Conservation (phyloP, 129 eudicot species). For the Tanacetum coccineum region DNA sequence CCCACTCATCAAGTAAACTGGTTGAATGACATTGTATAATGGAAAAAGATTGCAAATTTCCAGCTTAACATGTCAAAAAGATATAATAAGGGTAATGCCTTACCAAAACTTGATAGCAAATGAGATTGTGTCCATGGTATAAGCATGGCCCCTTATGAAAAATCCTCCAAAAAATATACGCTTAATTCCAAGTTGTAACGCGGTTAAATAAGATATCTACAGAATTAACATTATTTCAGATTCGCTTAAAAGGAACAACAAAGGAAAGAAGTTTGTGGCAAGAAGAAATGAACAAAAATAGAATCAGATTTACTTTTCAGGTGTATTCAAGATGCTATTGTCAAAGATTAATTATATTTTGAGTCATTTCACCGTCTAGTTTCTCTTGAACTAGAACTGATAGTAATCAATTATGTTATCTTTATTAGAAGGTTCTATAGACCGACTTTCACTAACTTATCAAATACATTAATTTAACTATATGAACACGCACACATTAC, state of each 20-base stretch:
- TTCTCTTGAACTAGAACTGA: background rate
- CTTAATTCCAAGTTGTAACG: slow-evolving; percentile 90
- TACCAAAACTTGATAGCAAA: slow-evolving; percentile 97
- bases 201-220: slow-evolving; percentile 91
- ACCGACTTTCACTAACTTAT: background rate
- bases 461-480: slow-evolving; percentile 1
- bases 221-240: slow-evolving; percentile 9
- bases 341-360: background rate
- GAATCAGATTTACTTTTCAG: slow-evolving; percentile 10
- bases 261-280: background rate
- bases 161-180: slow-evolving; percentile 97
- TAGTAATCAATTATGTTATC: slow-evolving; percentile 16
- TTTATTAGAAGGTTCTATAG: background rate
- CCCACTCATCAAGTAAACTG: too few species aligned
- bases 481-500: slow-evolving; percentile 8
- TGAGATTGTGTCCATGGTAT: slow-evolving; percentile 98
- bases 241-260: background rate
- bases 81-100: background rate
- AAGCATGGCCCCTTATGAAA: slow-evolving; percentile 96
- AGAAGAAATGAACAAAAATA: background rate
- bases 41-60: background rate
- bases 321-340: slow-evolving; percentile 2
- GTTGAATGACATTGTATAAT: background rate
- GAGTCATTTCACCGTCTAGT: background rate
- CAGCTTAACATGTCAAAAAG: background rate